A percentile compares a stretch with the other conserved stretches of the same genome.
Evolutionary conservation across 192 early-diverging fungal species (phyloP).

Genomic region (Chytriomyces sp.): DNA sequence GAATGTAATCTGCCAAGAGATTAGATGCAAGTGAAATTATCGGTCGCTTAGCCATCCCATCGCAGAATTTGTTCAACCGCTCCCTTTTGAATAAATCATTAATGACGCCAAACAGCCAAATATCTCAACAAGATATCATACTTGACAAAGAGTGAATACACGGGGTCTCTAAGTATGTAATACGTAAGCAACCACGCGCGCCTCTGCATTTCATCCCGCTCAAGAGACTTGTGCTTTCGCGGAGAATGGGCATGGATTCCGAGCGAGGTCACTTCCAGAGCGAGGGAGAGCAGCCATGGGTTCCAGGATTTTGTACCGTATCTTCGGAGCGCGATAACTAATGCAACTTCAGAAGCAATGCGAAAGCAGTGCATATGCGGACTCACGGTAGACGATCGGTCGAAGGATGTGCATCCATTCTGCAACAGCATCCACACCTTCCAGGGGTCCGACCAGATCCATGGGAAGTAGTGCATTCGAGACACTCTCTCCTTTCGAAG

Average conservation of each 20-base stretch:
- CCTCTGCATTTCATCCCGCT: conserved; percentile 76
- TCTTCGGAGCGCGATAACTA: conserved; percentile 73
- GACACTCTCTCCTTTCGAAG: conserved; percentile 33
- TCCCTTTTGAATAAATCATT: neutral
- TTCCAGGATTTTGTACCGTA: conserved; percentile 76
- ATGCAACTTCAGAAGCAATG: neutral
- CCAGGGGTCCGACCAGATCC: conserved; percentile 67
- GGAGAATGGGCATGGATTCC: conserved; percentile 14
- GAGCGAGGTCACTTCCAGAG: conserved; percentile 56
- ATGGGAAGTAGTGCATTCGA: conserved; percentile 60
- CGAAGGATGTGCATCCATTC: conserved; percentile 84
- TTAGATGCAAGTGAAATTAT: conserved; percentile 25
- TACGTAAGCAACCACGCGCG: conserved; percentile 74
- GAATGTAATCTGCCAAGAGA: conserved; percentile 30
- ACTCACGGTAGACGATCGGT: conserved; percentile 81
- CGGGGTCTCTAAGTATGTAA: conserved; percentile 83
- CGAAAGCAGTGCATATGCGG: neutral
- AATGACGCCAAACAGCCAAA: neutral
- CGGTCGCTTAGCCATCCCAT: conserved; percentile 18
- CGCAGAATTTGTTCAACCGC: conserved; percentile 14
- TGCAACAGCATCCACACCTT: conserved; percentile 56
- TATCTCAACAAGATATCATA: conserved; percentile 29
- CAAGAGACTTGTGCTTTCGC: conserved; percentile 53
- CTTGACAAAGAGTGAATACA: conserved; percentile 80
- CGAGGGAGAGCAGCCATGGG: conserved; percentile 82